Conservation (phyloP, 345 rosid genomes). For the Raphanus sativus region DNA sequence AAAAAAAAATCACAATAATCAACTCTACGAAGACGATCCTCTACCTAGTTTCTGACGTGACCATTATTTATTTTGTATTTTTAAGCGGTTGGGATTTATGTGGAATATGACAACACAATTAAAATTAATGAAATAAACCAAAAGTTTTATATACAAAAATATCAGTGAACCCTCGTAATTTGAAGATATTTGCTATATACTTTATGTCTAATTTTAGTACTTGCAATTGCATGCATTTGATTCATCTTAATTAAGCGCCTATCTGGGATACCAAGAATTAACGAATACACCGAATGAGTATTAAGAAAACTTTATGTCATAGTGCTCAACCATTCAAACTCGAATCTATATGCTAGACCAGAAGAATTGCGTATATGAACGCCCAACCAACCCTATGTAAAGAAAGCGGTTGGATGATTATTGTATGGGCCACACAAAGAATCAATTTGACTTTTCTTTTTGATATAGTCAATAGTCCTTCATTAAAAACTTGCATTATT, state of each 20-base stretch:
- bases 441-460: background rate
- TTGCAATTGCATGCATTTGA: no score
- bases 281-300: no score
- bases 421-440: constrained; percentile 1
- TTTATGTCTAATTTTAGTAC: no score
- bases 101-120: background rate
- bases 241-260: no score
- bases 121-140: background rate
- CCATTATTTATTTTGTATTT: constrained; percentile 11
- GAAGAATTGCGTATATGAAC: background rate
- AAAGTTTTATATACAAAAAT: background rate
- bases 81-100: background rate
- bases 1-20: background rate
- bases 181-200: background rate
- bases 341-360: background rate
- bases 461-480: background rate
- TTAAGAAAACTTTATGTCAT: background rate
- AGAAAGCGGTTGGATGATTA: background rate
- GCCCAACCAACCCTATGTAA: constrained; percentile 8
- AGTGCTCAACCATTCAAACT: background rate
- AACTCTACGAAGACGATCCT: constrained; percentile 1
- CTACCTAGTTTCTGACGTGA: background rate
- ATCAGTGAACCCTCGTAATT: background rate
- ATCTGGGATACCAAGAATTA: no score
- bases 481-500: background rate